phyloP scores from a whole-genome alignment of 129 eudicot genomes.

The Chrysanthemum seticuspe region DNA sequence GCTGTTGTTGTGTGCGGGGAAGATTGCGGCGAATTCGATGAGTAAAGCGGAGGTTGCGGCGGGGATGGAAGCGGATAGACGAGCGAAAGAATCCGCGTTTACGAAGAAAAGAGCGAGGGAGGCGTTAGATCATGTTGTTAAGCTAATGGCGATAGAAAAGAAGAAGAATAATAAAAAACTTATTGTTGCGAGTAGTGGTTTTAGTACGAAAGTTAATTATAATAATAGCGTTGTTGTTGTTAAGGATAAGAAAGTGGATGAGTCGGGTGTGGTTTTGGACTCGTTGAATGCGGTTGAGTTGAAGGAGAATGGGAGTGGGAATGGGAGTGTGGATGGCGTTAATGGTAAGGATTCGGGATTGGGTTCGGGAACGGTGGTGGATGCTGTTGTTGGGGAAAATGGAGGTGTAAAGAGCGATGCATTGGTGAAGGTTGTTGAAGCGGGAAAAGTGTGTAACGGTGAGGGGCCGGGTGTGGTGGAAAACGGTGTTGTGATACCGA shows the following conservation, averaged over 20 bases:
- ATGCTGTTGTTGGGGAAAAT: slow-evolving; percentile 15
- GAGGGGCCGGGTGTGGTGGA: slow-evolving; percentile 30
- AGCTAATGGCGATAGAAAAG: slow-evolving; percentile 48
- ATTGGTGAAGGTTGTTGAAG: slow-evolving; percentile 20
- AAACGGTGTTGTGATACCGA: slow-evolving; percentile 18
- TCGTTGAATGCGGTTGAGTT: slow-evolving; percentile 68
- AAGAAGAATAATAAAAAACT: slow-evolving; percentile 13
- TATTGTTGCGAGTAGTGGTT: background rate
- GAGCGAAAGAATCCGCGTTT: slow-evolving; percentile 57
- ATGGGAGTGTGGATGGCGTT: slow-evolving; percentile 31
- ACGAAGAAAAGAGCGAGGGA: slow-evolving; percentile 67
- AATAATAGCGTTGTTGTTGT: background rate
- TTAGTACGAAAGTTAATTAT: background rate
- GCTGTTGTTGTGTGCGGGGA: slow-evolving; percentile 57
- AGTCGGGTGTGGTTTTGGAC: slow-evolving; percentile 49
- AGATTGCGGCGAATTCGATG: slow-evolving; percentile 53
- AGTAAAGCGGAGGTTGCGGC: slow-evolving; percentile 56
- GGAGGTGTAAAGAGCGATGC: slow-evolving; percentile 30
- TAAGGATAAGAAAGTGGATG: slow-evolving; percentile 38
- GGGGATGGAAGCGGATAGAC: slow-evolving; percentile 52
- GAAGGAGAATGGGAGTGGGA: slow-evolving; percentile 41
- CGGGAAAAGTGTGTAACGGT: slow-evolving; percentile 17
- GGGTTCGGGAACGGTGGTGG: background rate
- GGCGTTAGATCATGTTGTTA: slow-evolving; percentile 57
- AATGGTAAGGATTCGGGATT: slow-evolving; percentile 23